Evolutionary conservation across 2,329 filamentous ascomycete genomes (phyloP), one percentile per base, ranked within the genome.

Genomic region (Albifimbria verrucaria): DNA sequence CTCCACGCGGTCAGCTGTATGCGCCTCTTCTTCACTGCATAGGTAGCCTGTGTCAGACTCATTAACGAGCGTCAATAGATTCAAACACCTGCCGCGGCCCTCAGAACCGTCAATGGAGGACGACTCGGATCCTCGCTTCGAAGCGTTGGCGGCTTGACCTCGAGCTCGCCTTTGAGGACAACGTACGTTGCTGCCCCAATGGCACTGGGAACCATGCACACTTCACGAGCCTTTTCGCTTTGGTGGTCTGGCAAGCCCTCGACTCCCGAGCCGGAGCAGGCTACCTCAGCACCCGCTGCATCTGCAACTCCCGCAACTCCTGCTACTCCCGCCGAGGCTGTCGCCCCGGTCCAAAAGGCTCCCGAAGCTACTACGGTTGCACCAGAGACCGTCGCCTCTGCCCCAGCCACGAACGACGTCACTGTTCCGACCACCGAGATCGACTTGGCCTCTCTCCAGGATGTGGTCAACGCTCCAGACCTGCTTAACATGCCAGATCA

Each of bases 401-500:
- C 62, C 20, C 50, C 61, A 21, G 55, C 55, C 25, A 20, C 46
- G 6, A 26, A 48, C 12, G 56, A 63, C 50, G 50, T 59, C 51
- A 44, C 61, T 43, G 55, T 60, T 48, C 55, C 60, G 15, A 52
- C 67, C 28, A 57, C 67, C 56, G 64, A 70, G n/a, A 44, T 68
- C 58, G 68, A 71, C 59, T 60, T 73, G 52, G 58, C 64, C 49
- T 59, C 65, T 39, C 65, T 72, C 49, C 60, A 65, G 58, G 63
- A 68, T 52, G 59, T 71, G 44, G 69, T 71, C 56, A 66, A 72
- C 48, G 67, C 69, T 48, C 64, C 69, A 53, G 72, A 77, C 51
- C 71, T 83, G 51, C 77, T 85, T 55, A 73, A 80, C 56, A 82
- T 91, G 57, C 84, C 88, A 32, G 88, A 93, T 64, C 78, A 84